Conservation (phyloP, 2,329 filamentous ascomycete species). For the Ceratocystis huliohia region DNA sequence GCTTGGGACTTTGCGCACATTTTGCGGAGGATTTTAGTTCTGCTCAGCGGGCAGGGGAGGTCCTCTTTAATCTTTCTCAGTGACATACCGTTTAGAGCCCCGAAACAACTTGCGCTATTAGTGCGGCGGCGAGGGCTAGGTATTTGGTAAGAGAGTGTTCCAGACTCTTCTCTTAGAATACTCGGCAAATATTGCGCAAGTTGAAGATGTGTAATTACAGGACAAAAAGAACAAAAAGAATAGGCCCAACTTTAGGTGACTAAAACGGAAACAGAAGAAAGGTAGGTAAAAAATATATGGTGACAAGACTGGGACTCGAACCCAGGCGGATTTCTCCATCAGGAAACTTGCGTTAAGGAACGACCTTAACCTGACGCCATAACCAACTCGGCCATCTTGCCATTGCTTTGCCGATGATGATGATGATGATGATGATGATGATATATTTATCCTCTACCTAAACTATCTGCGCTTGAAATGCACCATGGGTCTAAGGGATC, state of each 20-base stretch:
- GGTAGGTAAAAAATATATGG: not conserved
- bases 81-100: slow-evolving; percentile 10
- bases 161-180: not conserved
- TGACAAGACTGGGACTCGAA: slow-evolving; percentile 22
- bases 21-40: slow-evolving; percentile 13
- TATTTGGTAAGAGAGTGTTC: not conserved
- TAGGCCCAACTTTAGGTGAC: not conserved
- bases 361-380: slow-evolving; percentile 30
- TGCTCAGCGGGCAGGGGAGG: not conserved
- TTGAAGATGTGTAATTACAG: not conserved
- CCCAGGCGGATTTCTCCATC: slow-evolving; percentile 21
- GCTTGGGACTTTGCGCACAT: not conserved
- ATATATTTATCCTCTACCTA: no score
- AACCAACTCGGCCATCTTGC: slow-evolving; percentile 30
- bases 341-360: slow-evolving; percentile 21
- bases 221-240: not conserved
- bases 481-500: no score
- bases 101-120: slow-evolving; percentile 5
- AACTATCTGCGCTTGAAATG: no score
- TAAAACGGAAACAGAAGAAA: not conserved
- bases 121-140: not conserved
- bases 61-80: not conserved
- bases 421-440: no score
- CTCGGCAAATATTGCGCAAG: not conserved
- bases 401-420: not conserved